Conservation (phyloP, 768 basidiomycete species). For the Boletus edulis region DNA sequence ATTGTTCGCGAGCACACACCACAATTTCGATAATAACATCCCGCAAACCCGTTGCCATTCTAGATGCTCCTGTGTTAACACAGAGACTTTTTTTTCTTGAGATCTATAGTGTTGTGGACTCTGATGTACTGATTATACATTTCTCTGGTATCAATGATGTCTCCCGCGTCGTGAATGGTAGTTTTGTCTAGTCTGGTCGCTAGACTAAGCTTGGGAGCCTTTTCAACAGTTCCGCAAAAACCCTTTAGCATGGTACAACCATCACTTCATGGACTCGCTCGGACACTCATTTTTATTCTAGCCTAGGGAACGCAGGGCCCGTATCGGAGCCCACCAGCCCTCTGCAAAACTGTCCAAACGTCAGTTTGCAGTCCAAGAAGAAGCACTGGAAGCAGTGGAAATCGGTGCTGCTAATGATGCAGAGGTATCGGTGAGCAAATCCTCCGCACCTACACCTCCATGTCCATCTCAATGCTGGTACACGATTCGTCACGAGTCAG, state of each 20-base stretch:
- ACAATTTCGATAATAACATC: not conserved
- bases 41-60: not conserved
- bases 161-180: too few species aligned
- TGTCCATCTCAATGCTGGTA: not conserved
- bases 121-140: too few species aligned
- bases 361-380: conserved; percentile 48
- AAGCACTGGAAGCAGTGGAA: conserved; percentile 45
- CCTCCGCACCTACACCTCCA: not conserved
- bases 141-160: too few species aligned
- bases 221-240: too few species aligned
- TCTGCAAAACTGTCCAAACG: conserved; percentile 51
- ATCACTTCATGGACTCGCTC: not conserved
- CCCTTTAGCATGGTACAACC: conserved; percentile 20
- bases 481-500: conserved; percentile 26
- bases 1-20: not conserved
- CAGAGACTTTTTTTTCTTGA: not conserved
- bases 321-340: conserved; percentile 46
- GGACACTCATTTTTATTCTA: conserved; percentile 21
- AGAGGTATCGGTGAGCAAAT: conserved; percentile 40
- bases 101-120: too few species aligned
- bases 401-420: conserved; percentile 35
- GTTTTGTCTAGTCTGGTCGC: too few species aligned
- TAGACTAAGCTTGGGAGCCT: too few species aligned
- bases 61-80: too few species aligned
- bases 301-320: conserved; percentile 39